Base-by-base conservation (phyloP, 345 rosid species). In the Isatis tinctoria region DNA sequence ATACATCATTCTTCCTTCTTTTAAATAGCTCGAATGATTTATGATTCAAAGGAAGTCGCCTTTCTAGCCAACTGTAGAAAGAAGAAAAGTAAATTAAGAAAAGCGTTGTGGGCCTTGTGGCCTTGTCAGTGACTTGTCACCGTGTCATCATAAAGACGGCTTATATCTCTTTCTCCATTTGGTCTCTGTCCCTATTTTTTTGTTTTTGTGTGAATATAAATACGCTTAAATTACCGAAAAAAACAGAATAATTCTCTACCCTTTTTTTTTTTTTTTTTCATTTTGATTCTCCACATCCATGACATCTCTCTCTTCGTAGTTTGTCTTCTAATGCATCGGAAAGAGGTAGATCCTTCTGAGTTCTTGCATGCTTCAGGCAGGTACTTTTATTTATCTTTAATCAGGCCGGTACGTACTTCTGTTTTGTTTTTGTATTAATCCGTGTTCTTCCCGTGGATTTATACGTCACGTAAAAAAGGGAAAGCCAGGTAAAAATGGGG, bases 291-390 rank as follows among this genome's bases (percentile, higher is more conserved):
- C 22, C 2, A 32, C 45, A 63, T 49, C 32, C 61, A n/a, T 56
- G 24, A n/a, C 17, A 22, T 6, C 44, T 30, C 40, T 64, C 12
- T 32, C 56, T 30, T 28, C 14, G 16, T 37, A 60, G 11, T n/a
- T 33, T 71, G 39, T 60, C 37, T 49, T 49, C 40, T 11, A 18
- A 40, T 68, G 72, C 64, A 52, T 72, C 20, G 32, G 12, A 45
- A 33, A 53, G 41, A 64, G 65, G 17, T 56, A 62, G 63, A 73
- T 49, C 32, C 26, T 74, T 60, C 59, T 37, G 53, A 26, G 73
- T 58, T 74, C 68, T 59, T 74, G 73, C 61, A 27, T 67, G 53
- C 10, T 66, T 74, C 67, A 66, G 60, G 72, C 67, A 66, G 60
- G 72, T 74, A 66, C 17, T 14, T 45, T n/a, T n/a, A n/a, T n/a